Base-by-base conservation (phyloP, 441 rosid species). In the Adansonia madagascariensis region DNA sequence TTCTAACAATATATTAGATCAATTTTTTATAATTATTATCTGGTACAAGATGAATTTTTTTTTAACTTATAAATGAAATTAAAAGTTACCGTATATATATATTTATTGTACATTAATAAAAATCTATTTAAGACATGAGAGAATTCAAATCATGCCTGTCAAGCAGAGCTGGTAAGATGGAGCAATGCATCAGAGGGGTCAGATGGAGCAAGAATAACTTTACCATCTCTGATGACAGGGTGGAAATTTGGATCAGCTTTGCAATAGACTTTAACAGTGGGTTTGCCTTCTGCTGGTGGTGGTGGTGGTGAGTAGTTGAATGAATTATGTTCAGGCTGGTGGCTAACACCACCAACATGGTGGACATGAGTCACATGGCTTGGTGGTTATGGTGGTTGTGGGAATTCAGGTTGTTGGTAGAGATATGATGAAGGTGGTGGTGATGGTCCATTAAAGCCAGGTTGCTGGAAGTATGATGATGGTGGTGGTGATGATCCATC, bases 191-290 rank as follows among this genome's bases (percentile, higher is more conserved):
- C 93, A 52, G 87, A 82, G 4, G 94, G 88, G 84, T 89, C 83
- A 4, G 88, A 75, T 46, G 80, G 85, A 0, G 91, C 94, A 27
- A 92, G 88, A 76, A 91, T 63, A 76, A 92, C 92, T 66, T 87
- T 85, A 20, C 88, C 88, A 35, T 86, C 91, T 77, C 92, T 87
- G 66, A 94, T 82, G 6, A 93, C 86, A 67, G 92, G 88, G 43
- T 75, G 71, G 53, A 84, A 88, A 68, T 88, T 71, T 44, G 92
- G 91, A 31, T 82, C 84, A 9, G 97, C 96, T 83, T 90, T 92
- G 62, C 87, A 85, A 67, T 81, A 91, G 73, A 92, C 90, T 85
- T 84, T 91, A 55, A 79, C 80, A 11, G 91, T 82, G 3, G 88
- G 80, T 17, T 86, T 92, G n/a, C n/a, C n/a, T n/a, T n/a, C n/a